Evolutionary conservation across 2,329 filamentous ascomycete genomes (phyloP).

Genomic region (Xylariaceae sp.): DNA sequence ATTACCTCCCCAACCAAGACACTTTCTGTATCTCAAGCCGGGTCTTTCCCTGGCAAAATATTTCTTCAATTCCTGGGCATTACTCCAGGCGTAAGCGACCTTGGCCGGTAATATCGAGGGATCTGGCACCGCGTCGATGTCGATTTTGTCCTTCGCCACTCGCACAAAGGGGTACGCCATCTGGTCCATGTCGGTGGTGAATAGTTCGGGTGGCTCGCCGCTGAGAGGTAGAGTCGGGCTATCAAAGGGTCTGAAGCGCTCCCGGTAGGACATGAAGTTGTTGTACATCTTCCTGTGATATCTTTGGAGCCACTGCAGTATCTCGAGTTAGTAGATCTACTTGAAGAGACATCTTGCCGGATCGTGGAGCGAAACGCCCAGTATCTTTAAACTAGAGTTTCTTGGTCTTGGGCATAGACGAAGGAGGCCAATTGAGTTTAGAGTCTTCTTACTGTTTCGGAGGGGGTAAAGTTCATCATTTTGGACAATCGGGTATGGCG

Average conservation of each 20-base stretch:
- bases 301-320: neutral
- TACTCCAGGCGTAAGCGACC: neutral
- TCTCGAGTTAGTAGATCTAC: neutral
- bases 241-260: too few relatives aligned
- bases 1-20: slow-evolving; percentile 25
- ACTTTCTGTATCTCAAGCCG: slow-evolving; percentile 4
- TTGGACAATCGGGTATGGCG: neutral
- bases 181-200: neutral
- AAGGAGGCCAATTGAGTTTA: too few relatives aligned
- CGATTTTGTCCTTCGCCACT: neutral
- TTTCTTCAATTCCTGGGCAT: neutral
- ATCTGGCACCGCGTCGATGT: neutral
- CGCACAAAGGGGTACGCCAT: neutral
- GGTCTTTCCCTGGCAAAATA: neutral
- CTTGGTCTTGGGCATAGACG: too few relatives aligned
- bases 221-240: neutral
- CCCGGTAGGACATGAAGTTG: neutral
- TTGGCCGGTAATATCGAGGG: neutral
- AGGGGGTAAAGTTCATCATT: too few relatives aligned
- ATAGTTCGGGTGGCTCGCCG: neutral
- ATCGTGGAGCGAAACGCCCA: too few relatives aligned
- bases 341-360: too few relatives aligned
- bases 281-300: neutral
- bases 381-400: too few relatives aligned
- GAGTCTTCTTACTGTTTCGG: too few relatives aligned